Evolutionary conservation across 805 yeast genomes (phyloP).

Genomic region (Cyberlindnera maritima): DNA sequence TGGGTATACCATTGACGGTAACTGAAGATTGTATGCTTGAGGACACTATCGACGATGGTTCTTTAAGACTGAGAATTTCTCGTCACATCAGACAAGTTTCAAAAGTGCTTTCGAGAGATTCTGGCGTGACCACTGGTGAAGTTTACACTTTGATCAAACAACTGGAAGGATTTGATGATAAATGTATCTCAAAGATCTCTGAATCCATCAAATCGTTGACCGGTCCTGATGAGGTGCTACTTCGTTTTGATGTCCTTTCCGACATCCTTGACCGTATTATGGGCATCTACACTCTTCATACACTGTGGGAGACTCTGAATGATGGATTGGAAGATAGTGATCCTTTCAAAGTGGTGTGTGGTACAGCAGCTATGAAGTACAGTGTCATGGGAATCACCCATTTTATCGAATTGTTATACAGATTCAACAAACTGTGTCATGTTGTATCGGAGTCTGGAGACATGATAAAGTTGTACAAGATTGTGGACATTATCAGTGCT

Average conservation of each 20-base stretch:
- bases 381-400: constrained; percentile 21
- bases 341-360: constrained; percentile 10
- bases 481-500: constrained; percentile 17
- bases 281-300: constrained; percentile 15
- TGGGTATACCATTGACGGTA: constrained; percentile 25
- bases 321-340: constrained; percentile 13
- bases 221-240: constrained; percentile 5
- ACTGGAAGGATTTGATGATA: constrained; percentile 19
- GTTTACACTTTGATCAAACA: constrained; percentile 11
- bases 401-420: constrained; percentile 20
- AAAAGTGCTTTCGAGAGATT: constrained; percentile 5
- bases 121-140: constrained; percentile 15
- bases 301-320: constrained; percentile 20
- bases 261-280: constrained; percentile 11
- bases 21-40: constrained; percentile 17
- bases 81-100: constrained; percentile 15
- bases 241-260: constrained; percentile 1
- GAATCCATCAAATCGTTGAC: constrained; percentile 6
- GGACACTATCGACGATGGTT: not conserved
- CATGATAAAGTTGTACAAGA: constrained; percentile 8
- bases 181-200: constrained; percentile 10
- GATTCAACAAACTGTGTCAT: constrained; percentile 13
- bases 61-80: constrained; percentile 6
- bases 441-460: constrained; percentile 2
- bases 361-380: constrained; percentile 22